These are phyloP conservation scores for Yarrowia deformans DNA, from an alignment of 805 yeast genomes.

Conservation along the genomic window DNA sequence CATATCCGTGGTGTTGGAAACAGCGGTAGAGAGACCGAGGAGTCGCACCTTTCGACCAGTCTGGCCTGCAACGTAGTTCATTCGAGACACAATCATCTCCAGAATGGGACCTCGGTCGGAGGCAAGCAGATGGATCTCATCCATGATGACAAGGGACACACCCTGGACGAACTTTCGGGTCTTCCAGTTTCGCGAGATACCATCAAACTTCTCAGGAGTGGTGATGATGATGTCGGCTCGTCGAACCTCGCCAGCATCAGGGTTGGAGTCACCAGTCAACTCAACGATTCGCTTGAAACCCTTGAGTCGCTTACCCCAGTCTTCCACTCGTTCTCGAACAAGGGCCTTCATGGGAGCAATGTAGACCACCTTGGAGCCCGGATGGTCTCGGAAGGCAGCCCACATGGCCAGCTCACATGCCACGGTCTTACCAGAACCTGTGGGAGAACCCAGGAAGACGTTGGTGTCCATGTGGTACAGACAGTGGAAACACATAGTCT, in stretches of 20 bases:
- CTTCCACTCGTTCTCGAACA: constrained; percentile 82
- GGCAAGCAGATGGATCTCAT: constrained; percentile 82
- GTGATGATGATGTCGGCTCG: constrained; percentile 79
- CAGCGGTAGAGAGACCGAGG: constrained; percentile 84
- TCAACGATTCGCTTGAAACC: constrained; percentile 63
- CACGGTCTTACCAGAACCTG: constrained; percentile 97
- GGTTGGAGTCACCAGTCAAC: constrained; percentile 82
- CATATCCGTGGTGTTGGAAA: constrained; percentile 84
- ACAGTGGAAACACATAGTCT: constrained; percentile 94
- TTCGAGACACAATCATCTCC: constrained; percentile 88
- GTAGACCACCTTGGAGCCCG: constrained; percentile 80
- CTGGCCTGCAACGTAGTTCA: constrained; percentile 72
- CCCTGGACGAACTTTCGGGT: constrained; percentile 76
- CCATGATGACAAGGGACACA: constrained; percentile 80
- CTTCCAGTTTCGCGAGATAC: constrained; percentile 87
- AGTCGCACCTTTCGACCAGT: constrained; percentile 69
- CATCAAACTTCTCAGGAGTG: constrained; percentile 87
- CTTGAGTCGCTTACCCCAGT: constrained; percentile 63
- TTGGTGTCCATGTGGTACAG: constrained; percentile 79
- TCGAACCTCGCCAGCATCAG: constrained; percentile 69
- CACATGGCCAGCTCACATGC: constrained; percentile 97
- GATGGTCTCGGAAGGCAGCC: constrained; percentile 88
- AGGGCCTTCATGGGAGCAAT: constrained; percentile 91
- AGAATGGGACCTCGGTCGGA: constrained; percentile 87
- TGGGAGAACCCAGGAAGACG: constrained; percentile 95